Evolutionary conservation across 2,329 filamentous ascomycete genomes (phyloP), one percentile per base, ranked within the genome.

Genomic region (Paradendryphiella salina): DNA sequence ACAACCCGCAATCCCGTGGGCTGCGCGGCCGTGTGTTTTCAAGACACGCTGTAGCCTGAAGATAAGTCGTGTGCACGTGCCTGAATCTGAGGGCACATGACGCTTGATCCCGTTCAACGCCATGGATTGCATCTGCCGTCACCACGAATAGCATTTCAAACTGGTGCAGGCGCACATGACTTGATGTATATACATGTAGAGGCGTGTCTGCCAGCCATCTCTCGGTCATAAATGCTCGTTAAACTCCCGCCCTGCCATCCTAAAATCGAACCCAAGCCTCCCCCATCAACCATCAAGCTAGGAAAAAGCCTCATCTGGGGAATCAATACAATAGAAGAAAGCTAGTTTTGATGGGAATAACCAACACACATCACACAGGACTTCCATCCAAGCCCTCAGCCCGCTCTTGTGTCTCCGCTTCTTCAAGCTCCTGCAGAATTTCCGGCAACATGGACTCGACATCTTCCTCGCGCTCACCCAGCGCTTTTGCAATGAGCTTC

Each of bases 391-490:
- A 39, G 4, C 61, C 67, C 56, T 74, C 71, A 1, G 66, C 68
- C 18, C 66, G 59, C 54, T 71, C 70, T 53, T 68, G 66, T 42
- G 65, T 70, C 59, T 78, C 76, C 47, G 78, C 69, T 44, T 79
- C 77, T 61, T 80, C 78, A 46, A 80, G 61, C 64, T 80, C 77
- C 42, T 66, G 66, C 41, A 79, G 64, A 36, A 80, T 79, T 48
- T 80, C 78, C 1, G 77, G 77, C 61, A 80, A 57, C 75, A 80
- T 85, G 36, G 79, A 77, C 68, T 90, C 87, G 29, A 90, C 80
- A 57, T 83, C 85, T 59, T 88, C 85, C 50, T 88, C 86, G 59
- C 83, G 80, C 13, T 85, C 80, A 20, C 86, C 85, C 21, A 91
- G 76, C 52, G 88, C 89, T 52, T 82, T 82, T 52, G 82, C 83